Evolutionary conservation across 2,329 filamentous ascomycete genomes (phyloP), one percentile per base, ranked within the genome.

Genomic region (Xylogone sp.): DNA sequence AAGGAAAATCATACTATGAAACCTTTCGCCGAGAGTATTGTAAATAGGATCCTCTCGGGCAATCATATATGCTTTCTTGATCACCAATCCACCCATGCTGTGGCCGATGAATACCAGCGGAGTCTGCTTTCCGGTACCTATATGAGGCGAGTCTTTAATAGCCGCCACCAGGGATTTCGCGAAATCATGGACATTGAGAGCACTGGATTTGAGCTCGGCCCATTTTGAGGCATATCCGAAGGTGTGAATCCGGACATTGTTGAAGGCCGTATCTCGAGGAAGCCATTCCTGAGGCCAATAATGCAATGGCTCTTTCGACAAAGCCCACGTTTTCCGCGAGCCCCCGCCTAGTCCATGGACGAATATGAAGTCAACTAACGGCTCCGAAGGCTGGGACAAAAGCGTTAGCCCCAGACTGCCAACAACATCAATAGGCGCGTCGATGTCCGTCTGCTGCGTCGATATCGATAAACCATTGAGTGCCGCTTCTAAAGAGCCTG

Each of bases 281-380:
- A 74, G 65, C 68, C 69, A 75, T 27, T 59, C 48, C 51, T 66
- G 55, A 1, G 73, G 72, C 73, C 72, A 75, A 54, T 69, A 75
- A 12, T 63, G 53, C 1, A 50, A 46, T 0, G 57, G 60, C 43
- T 69, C 60, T 1, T 56, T 46, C 1, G 62, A 57, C 51, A 70
- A 68, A 8, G 63, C 63, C 72, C 73, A 76, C 53, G 72, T 74
- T 52, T 69, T 69, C 2, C 62, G 59, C 5, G 71, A 70, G 24
- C 63, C 60, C 5, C 71, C 71, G 3, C 69, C 67, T 3, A 73
- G 62, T 7, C 70, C 71, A 55, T 74, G 71, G 8, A 74, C 61
- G 46, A 72, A 72, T 34, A 71, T 59, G 2, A 73, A 57, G 42
- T 73, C 68, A 6, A 69, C 56, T 1, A 63, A 51, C 0, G 68